Evolutionary conservation across 345 rosid species (phyloP).

Genomic region (Bruguiera sexangula): DNA sequence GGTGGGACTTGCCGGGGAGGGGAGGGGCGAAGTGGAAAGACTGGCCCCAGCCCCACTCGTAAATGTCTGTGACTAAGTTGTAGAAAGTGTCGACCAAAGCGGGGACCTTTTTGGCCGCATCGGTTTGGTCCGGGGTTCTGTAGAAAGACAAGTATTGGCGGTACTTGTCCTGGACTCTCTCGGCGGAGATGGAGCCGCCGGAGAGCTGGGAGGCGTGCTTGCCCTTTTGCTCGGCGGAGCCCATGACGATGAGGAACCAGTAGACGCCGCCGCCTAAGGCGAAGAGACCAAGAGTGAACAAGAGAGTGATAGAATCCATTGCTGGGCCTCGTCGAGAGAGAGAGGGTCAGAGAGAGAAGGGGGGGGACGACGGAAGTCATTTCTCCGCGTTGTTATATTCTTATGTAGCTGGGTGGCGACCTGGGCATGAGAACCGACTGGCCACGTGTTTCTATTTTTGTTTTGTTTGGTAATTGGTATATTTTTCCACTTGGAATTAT

Average conservation of each 20-base stretch:
- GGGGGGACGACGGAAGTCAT: too few relatives aligned
- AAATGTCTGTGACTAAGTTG: constrained; percentile 89
- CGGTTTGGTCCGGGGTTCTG: constrained; percentile 79
- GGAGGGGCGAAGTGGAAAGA: constrained; percentile 95
- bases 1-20: constrained; percentile 73
- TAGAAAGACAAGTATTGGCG: constrained; percentile 72
- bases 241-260: constrained; percentile 78
- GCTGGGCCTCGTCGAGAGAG: too few relatives aligned
- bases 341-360: too few relatives aligned
- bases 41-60: constrained; percentile 99
- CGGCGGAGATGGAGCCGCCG: constrained; percentile 82
- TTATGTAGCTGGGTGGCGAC: too few relatives aligned
- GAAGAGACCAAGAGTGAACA: constrained; percentile 41
- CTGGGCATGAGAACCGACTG: too few relatives aligned
- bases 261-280: constrained; percentile 48
- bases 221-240: constrained; percentile 75
- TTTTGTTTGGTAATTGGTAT: too few relatives aligned
- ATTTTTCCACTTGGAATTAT: too few relatives aligned
- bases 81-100: constrained; percentile 91
- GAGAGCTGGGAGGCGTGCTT: constrained; percentile 63
- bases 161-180: constrained; percentile 71
- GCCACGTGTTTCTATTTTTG: too few relatives aligned
- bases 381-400: too few relatives aligned
- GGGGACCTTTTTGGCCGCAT: constrained; percentile 71
- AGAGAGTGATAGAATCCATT: constrained; percentile 2